phyloP scores from a whole-genome alignment of 2,329 filamentous ascomycete genomes.

The Didymosphaeria variabile region DNA sequence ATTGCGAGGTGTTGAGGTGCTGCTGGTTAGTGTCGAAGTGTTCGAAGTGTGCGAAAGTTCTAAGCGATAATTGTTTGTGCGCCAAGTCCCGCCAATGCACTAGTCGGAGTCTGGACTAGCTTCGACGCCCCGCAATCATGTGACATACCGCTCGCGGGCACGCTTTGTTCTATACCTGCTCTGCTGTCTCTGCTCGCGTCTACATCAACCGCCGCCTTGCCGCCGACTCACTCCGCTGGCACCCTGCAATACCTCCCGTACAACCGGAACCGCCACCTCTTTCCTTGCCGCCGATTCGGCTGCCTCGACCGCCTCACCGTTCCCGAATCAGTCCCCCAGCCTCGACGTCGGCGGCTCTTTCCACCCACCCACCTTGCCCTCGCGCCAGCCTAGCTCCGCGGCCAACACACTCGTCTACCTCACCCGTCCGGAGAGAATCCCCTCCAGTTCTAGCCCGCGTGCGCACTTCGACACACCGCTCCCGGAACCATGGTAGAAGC shows the following conservation, averaged over 20 bases:
- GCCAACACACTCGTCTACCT: slow-evolving; percentile 20
- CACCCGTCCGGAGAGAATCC: slow-evolving; percentile 18
- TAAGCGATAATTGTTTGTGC: slow-evolving; percentile 20
- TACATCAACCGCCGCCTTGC: slow-evolving; percentile 30
- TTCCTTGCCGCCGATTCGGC: slow-evolving; percentile 30
- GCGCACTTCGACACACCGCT: slow-evolving; percentile 25
- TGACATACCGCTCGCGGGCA: background rate
- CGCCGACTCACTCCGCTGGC: slow-evolving; percentile 27
- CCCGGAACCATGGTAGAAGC: slow-evolving; percentile 87
- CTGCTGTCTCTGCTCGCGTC: slow-evolving; percentile 35
- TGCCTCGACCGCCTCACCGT: slow-evolving; percentile 36
- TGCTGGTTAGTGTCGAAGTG: slow-evolving; percentile 48
- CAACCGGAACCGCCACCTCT: slow-evolving; percentile 20
- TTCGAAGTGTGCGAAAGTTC: slow-evolving; percentile 31
- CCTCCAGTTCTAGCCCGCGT: slow-evolving; percentile 27
- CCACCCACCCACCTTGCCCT: slow-evolving; percentile 22
- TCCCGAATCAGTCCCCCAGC: slow-evolving; percentile 29
- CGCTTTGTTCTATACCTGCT: slow-evolving; percentile 30
- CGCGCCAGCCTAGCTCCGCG: slow-evolving; percentile 24
- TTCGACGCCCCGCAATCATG: slow-evolving; percentile 7
- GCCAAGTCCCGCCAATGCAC: background rate
- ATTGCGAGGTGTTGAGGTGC: slow-evolving; percentile 49
- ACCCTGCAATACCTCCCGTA: slow-evolving; percentile 9
- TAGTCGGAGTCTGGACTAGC: too few species aligned
- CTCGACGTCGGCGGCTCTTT: slow-evolving; percentile 43